Conservation (phyloP, 257 asterid species). For the Cinchona pubescens region DNA sequence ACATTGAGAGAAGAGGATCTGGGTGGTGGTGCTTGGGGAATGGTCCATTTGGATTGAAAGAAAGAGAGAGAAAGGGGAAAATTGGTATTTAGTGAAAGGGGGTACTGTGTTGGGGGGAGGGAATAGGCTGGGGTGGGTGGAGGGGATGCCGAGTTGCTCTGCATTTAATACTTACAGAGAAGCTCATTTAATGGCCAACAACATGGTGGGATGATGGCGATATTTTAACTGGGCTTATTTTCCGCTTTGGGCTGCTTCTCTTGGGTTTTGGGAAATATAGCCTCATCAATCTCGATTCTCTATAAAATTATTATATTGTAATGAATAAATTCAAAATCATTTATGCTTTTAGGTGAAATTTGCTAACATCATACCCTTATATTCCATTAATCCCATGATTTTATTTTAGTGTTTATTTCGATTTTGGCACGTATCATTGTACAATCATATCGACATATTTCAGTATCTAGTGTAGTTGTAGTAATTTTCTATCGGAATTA, state of each 20-base stretch:
- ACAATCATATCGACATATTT: too few species aligned
- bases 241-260: not conserved
- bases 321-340: too few species aligned
- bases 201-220: constrained; percentile 32
- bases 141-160: constrained; percentile 57
- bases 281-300: not conserved
- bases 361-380: too few species aligned
- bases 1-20: constrained; percentile 46
- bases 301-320: too few species aligned
- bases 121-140: constrained; percentile 34
- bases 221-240: not conserved
- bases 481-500: too few species aligned
- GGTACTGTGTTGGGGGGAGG: not conserved
- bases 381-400: too few species aligned
- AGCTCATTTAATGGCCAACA: constrained; percentile 52
- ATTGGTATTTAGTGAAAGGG: not conserved
- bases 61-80: constrained; percentile 12
- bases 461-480: too few species aligned
- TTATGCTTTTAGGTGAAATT: too few species aligned
- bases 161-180: constrained; percentile 44
- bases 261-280: not conserved
- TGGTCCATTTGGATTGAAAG: constrained; percentile 47
- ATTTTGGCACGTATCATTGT: too few species aligned
- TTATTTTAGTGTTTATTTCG: too few species aligned
- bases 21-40: constrained; percentile 5